Evolutionary conservation across 2,329 filamentous ascomycete genomes (phyloP), one percentile per base, ranked within the genome.

Genomic region (Pseudogymnoascus sp.): DNA sequence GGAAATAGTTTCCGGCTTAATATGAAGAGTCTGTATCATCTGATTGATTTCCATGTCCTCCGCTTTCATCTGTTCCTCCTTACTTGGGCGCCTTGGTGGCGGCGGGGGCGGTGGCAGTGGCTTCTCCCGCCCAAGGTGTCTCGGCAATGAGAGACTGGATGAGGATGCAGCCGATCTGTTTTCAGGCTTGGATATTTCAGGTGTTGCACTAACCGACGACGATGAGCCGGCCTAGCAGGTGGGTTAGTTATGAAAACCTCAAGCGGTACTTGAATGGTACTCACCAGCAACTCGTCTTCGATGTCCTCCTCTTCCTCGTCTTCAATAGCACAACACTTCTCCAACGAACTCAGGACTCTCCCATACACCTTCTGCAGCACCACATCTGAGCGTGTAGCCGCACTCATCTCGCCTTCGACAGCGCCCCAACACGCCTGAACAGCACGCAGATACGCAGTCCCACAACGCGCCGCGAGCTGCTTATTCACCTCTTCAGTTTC

Each of bases 371-470:
- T 80, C 69, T 87, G 83, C 1, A 85, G 74, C 29, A 86, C 76
- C 15, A 80, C 76, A 60, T 85, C 83, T 2, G 78, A 77, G 3
- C 76, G 75, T 0, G 72, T 72, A 33, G 74, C 73, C 1, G 80
- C 81, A 0, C 76, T 73, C 6, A 84, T 73, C 63, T 85, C 83
- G 39, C 83, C 79, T 59, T 91, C 87, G 2, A 88, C 85, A n/a
- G 88, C 86, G 63, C 80, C 80, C 79, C 88, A 86, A 68, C 89
- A 92, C 2, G 84, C 80, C 70, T 89, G 83, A 1, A 91, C 88
- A 0, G 88, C 89, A 69, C 86, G 88, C 81, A 86, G 87, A 73
- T 91, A 93, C 0, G 89, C 79, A 6, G 84, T 88, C 12, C 89
- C 89, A 67, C 89, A 92, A 70, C 69, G 80, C 80, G 10, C 84